Conservation (phyloP, 78 protist species). For the slime mould (Dictyostelium discoideum) region dicty_2.7 NC_007089.4:6091501-6092000, state of each 20-base stretch:
- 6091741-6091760: background rate
- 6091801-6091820: background rate
- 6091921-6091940: too few species aligned
- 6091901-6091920: too few species aligned
- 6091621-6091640: background rate
- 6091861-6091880: too few species aligned
- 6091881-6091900: too few species aligned
- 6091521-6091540: slow-evolving; percentile 26
- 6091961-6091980: too few species aligned
- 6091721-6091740: background rate
- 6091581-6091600: background rate
- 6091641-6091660: background rate
- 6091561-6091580: slow-evolving; percentile 48
- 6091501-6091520: slow-evolving; percentile 48
- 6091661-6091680: too few species aligned
- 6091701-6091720: background rate
- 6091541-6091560: slow-evolving; percentile 34
- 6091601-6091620: background rate
- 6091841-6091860: background rate
- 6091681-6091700: too few species aligned
- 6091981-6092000: too few species aligned
- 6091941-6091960: too few species aligned
- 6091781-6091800: background rate
- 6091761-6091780: background rate
- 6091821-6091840: background rate